Evolutionary conservation across 441 rosid species (phyloP).

Genomic region (Erysimum cheiri): DNA sequence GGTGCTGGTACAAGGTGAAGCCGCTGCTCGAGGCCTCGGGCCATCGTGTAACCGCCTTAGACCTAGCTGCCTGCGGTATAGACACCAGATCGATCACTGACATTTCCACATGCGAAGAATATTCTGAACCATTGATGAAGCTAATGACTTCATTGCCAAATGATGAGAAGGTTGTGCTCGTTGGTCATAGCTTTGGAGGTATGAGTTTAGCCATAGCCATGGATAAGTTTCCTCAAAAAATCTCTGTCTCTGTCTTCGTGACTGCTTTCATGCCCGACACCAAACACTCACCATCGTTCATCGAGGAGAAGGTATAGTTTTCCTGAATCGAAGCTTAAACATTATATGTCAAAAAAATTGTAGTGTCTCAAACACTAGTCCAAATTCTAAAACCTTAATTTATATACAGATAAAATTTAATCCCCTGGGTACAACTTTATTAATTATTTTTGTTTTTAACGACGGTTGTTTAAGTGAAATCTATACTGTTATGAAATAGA

Average conservation of each 20-base stretch:
- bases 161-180: slow-evolving; percentile 53
- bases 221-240: slow-evolving; percentile 56
- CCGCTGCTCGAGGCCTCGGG: slow-evolving; percentile 55
- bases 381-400: too few species aligned
- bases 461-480: too few species aligned
- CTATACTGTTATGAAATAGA: too few species aligned
- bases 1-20: slow-evolving; percentile 64
- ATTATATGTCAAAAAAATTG: too few species aligned
- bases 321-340: too few species aligned
- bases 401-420: too few species aligned
- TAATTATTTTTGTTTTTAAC: too few species aligned
- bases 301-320: slow-evolving; percentile 37
- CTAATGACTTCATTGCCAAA: slow-evolving; percentile 39
- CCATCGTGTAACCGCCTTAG: slow-evolving; percentile 54
- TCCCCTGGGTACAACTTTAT: too few species aligned
- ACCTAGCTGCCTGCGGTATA: slow-evolving; percentile 63
- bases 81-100: slow-evolving; percentile 50
- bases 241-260: slow-evolving; percentile 57
- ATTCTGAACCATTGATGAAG: slow-evolving; percentile 56
- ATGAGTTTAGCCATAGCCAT: slow-evolving; percentile 58
- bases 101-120: slow-evolving; percentile 49
- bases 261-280: slow-evolving; percentile 50
- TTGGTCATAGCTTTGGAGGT: slow-evolving; percentile 80
- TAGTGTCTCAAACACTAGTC: too few species aligned
- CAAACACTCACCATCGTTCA: slow-evolving; percentile 41